Conservation (phyloP, 225 moss, liverwort and hornwort species). For the Ulota crispa region DNA sequence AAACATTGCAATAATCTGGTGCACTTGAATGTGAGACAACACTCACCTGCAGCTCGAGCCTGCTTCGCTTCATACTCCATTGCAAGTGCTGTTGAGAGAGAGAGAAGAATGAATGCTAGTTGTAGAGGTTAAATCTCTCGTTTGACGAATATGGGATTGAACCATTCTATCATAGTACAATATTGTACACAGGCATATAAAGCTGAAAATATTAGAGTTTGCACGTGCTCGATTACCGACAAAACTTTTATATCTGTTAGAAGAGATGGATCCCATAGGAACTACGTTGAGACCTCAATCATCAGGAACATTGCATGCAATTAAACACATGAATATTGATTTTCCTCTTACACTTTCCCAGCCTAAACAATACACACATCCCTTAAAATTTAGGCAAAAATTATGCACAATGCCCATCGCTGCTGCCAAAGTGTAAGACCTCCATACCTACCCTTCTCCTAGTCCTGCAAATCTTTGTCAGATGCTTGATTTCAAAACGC, state of each 20-base stretch:
- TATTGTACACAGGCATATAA: slow-evolving; percentile 43
- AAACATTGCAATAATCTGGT: too few species aligned
- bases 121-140: slow-evolving; percentile 80
- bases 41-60: too few species aligned
- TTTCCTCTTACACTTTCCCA: neutral
- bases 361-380: neutral
- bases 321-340: neutral
- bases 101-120: slow-evolving; percentile 79
- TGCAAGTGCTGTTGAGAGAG: slow-evolving; percentile 92
- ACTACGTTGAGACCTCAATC: neutral
- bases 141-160: slow-evolving; percentile 82
- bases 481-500: too few species aligned
- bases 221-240: neutral
- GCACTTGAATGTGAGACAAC: too few species aligned
- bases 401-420: too few species aligned
- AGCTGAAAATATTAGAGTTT: neutral
- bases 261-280: neutral
- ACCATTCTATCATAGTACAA: slow-evolving; percentile 96
- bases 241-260: neutral
- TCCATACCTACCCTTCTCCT: too few species aligned
- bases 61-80: too few species aligned
- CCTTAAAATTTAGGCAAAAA: neutral
- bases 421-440: too few species aligned
- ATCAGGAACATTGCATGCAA: neutral
- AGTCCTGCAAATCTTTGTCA: too few species aligned